Base-by-base conservation (phyloP, 345 rosid genomes). In the Moricandia moricandioides region DNA sequence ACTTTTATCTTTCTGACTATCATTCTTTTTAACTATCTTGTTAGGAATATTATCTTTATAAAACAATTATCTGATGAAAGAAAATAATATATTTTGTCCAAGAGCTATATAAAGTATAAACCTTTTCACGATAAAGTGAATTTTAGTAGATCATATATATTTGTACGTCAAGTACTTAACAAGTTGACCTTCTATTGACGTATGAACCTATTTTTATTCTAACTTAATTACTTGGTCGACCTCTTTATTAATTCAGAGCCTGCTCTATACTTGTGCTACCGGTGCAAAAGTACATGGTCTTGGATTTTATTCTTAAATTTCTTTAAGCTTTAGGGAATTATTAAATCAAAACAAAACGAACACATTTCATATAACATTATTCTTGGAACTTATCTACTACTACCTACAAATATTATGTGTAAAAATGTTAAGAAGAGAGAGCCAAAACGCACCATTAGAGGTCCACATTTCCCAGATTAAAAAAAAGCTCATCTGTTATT, bases 171-270 rank as follows among this genome's bases (percentile, higher is more conserved):
- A 72, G 39, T 69, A 61, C 73, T 58, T 35, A 39, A 37, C 30
- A 67, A 59, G 64, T 78, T 67, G 81, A 72, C 77, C 60, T 72
- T 52, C 60, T 18, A 54, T 43, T 67, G 68, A 75, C 72, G 31
- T 26, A 14, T 55, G 57, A 73, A 61, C 79, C 18, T 45, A 45
- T 45, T 45, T 21, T 70, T 65, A 71, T 47, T 77, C 45, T 45
- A 45, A 6, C 52, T 43, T 30, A 30, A 30, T 33, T 43, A 43
- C 4, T 43, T 43, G 49, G 16, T 43, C 49, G 45, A 43, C 49
- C 49, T 45, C 52, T 45, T 65, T 33, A 0, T 33, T 21, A 21
- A 21, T 0, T 21, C 24, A 21, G 24, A 21, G 24, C 24, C 24
- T 1, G 24, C 24, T 21, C 1, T 21, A 21, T 21, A 21, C 24